Percentiles rank a stretch among this genome's conserved stretches.
Evolutionary conservation across 2,329 filamentous ascomycete genomes (phyloP).

Genomic region (Madurella fahalii): DNA sequence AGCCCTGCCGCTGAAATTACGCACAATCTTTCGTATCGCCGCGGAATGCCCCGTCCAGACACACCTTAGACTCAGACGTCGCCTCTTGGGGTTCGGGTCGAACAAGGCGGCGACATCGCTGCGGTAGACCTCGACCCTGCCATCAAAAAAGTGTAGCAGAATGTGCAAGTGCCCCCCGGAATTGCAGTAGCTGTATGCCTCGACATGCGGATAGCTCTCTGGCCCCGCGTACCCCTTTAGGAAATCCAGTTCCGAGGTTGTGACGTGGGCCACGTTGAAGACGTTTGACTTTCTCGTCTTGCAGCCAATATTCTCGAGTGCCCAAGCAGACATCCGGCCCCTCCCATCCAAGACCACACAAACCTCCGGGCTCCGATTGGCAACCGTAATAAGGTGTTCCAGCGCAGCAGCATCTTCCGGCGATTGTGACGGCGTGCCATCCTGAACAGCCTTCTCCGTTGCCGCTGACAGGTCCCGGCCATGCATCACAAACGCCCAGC

Average conservation of each 20-base stretch:
- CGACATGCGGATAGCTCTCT: conserved; percentile 47
- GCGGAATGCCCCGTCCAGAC: conserved; percentile 82
- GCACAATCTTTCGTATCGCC: conserved; percentile 78
- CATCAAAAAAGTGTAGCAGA: conserved; percentile 80
- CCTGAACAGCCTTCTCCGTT: conserved; percentile 70
- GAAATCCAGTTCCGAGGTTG: conserved; percentile 51
- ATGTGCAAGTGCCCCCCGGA: conserved; percentile 64
- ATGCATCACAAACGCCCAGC: conserved; percentile 79
- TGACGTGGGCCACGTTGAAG: conserved; percentile 82
- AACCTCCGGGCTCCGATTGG: conserved; percentile 80
- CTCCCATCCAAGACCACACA: conserved; percentile 79
- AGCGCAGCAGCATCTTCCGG: conserved; percentile 63
- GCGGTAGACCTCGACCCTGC: conserved; percentile 76
- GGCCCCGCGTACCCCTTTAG: conserved; percentile 31
- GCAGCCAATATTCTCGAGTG: conserved; percentile 77
- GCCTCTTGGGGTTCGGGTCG: conserved; percentile 61
- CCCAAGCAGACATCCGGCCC: conserved; percentile 89
- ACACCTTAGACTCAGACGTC: conserved; percentile 58
- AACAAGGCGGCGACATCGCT: conserved; percentile 75
- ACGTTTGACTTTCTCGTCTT: conserved; percentile 64
- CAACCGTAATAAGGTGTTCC: conserved; percentile 80
- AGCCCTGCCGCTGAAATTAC: conserved; percentile 75
- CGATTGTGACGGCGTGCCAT: conserved; percentile 44
- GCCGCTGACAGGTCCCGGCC: conserved; percentile 74
- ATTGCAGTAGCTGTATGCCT: conserved; percentile 70